phyloP scores from a whole-genome alignment of 345 rosid genomes.

The Raphanus raphanistrum region DNA sequence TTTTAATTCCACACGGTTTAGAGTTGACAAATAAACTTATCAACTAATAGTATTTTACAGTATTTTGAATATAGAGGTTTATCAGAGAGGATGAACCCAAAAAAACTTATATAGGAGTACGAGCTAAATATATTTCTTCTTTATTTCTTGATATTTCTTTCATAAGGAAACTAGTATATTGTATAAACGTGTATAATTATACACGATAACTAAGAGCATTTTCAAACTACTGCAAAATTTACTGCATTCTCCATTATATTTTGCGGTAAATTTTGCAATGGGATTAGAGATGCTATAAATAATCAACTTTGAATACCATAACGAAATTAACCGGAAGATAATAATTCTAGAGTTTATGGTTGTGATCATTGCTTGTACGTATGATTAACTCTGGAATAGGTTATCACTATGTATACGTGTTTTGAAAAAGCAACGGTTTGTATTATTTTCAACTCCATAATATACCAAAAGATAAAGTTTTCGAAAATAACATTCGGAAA shows the following conservation, averaged over 20 bases:
- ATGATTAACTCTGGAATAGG: neutral
- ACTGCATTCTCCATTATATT: too few species aligned
- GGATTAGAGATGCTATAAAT: too few species aligned
- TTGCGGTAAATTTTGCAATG: too few species aligned
- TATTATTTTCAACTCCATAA: neutral
- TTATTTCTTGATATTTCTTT: neutral
- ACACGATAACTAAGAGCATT: neutral
- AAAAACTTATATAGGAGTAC: neutral
- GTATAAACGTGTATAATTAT: neutral
- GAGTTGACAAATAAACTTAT: too few species aligned
- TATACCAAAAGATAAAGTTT: neutral
- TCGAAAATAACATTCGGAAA: neutral
- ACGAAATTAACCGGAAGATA: neutral
- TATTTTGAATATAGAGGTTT: too few species aligned
- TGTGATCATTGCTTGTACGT: neutral
- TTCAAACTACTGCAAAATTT: too few species aligned
- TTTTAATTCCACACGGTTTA: too few species aligned
- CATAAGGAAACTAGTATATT: neutral
- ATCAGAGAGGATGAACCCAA: too few species aligned
- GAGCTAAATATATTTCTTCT: constrained; percentile 4
- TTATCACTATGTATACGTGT: neutral
- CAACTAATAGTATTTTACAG: too few species aligned
- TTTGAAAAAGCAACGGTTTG: neutral
- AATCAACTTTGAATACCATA: neutral
- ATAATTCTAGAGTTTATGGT: neutral